Evolutionary conservation across 73 alveolate genomes (phyloP).

Genomic region (Durusdinium trenchii): DNA sequence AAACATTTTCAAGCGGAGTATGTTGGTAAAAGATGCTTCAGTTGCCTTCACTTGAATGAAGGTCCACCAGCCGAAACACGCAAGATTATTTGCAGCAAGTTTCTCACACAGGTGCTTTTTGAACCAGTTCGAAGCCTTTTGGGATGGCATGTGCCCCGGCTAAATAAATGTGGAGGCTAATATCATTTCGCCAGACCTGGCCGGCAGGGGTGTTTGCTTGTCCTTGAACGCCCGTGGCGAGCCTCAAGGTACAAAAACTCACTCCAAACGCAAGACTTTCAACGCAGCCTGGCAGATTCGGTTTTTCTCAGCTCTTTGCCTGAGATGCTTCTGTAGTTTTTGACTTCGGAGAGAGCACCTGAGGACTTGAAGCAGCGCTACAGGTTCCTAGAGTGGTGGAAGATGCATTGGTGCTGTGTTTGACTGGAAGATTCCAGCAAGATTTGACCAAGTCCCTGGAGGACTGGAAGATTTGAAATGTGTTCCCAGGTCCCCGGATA

Average conservation of each 20-base stretch:
- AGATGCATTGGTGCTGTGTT: conserved; percentile 23
- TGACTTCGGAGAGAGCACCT: not conserved
- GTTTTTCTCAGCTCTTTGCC: not conserved
- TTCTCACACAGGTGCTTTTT: conserved; percentile 59
- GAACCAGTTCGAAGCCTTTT: conserved; percentile 36
- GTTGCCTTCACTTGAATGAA: too few species aligned
- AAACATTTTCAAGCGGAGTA: not conserved
- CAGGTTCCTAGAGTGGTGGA: conserved; percentile 32
- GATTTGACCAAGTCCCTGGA: not conserved
- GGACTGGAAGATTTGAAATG: not conserved
- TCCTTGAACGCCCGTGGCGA: too few species aligned
- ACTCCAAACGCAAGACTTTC: not conserved
- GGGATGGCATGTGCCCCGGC: conserved; percentile 44
- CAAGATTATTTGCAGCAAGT: too few species aligned
- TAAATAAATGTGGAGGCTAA: too few species aligned
- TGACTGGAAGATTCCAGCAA: not conserved
- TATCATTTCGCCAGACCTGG: too few species aligned
- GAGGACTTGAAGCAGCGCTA: conserved; percentile 13
- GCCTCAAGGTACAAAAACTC: conserved; percentile 29
- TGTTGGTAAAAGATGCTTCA: not conserved
- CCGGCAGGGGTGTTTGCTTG: too few species aligned
- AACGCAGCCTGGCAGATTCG: not conserved
- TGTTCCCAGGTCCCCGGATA: too few species aligned
- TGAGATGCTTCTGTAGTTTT: too few species aligned
- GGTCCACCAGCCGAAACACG: too few species aligned